phyloP scores from a whole-genome alignment of 495 filamentous ascomycete species.

The Xylaria flabelliformis region DNA sequence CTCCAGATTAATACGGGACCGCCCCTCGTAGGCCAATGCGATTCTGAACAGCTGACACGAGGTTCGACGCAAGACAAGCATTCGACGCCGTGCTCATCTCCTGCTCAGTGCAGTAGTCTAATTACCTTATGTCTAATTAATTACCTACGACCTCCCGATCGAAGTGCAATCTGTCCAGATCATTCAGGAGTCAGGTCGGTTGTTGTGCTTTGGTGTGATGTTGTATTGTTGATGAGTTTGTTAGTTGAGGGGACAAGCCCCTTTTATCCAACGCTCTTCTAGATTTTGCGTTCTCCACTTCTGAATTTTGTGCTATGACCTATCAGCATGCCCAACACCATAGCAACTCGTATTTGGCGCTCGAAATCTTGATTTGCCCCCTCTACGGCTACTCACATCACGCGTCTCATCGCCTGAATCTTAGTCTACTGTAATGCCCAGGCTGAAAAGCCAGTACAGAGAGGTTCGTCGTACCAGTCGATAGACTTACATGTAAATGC shows the following conservation, averaged over 20 bases:
- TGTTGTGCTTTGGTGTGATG: not conserved
- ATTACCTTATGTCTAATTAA: not conserved
- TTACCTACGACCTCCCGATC: not conserved
- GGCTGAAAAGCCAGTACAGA: not conserved
- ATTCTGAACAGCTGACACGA: constrained; percentile 15
- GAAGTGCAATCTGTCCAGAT: constrained; percentile 18
- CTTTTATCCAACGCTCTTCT: constrained; percentile 1
- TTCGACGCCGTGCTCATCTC: constrained; percentile 12
- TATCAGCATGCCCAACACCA: constrained; percentile 2
- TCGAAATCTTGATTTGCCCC: not conserved
- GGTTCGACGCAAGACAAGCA: constrained; percentile 16
- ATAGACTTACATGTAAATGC: not conserved
- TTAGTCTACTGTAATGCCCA: not conserved
- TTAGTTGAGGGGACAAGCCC: not conserved
- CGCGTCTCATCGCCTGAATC: not conserved
- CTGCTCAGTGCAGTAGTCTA: not conserved
- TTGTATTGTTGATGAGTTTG: not conserved
- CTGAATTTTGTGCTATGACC: not conserved
- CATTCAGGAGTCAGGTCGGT: not conserved
- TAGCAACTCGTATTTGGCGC: constrained; percentile 14
- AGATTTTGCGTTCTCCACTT: not conserved
- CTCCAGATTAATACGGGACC: constrained; percentile 15
- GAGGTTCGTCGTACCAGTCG: not conserved
- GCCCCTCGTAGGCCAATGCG: constrained; percentile 15
- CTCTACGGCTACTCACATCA: constrained; percentile 1